These are phyloP conservation scores for Elsinoe batatas DNA, from an alignment of 2,329 filamentous ascomycete species.

Conservation along the genomic window DNA sequence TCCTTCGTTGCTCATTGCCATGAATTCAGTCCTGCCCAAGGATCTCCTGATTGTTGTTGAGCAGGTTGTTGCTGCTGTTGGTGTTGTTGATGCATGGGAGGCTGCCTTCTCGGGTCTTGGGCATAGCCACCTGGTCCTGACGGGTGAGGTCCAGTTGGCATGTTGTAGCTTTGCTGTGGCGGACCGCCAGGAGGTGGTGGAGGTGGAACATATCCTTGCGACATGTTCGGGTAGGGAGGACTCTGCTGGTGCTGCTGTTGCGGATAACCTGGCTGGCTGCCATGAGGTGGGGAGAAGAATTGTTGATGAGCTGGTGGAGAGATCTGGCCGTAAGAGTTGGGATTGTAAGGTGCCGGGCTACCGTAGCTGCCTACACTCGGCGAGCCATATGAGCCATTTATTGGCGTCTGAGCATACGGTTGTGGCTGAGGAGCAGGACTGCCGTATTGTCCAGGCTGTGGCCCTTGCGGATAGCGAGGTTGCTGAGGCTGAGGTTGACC, in stretches of 20 bases:
- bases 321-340: constrained; percentile 36
- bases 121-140: constrained; percentile 48
- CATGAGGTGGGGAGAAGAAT: constrained; percentile 41
- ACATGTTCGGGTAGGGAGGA: constrained; percentile 34
- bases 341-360: constrained; percentile 32
- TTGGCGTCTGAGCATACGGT: constrained; percentile 18
- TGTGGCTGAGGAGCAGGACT: constrained; percentile 25
- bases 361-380: constrained; percentile 10
- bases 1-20: constrained; percentile 46
- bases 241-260: constrained; percentile 24
- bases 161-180: constrained; percentile 45
- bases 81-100: constrained; percentile 33
- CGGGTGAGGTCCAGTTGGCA: constrained; percentile 30
- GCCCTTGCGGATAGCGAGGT: constrained; percentile 31
- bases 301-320: constrained; percentile 50
- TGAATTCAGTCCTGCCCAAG: constrained; percentile 60
- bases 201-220: constrained; percentile 52
- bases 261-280: constrained; percentile 25
- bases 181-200: constrained; percentile 58
- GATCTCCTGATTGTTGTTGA: constrained; percentile 38
- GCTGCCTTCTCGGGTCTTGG: constrained; percentile 35
- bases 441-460: constrained; percentile 17
- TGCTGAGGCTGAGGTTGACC: constrained; percentile 43
- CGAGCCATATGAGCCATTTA: constrained; percentile 11
- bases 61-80: constrained; percentile 30